These are phyloP conservation scores for Lepiota venenata DNA, from an alignment of 768 basidiomycete genomes.

Conservation along the genomic window DNA sequence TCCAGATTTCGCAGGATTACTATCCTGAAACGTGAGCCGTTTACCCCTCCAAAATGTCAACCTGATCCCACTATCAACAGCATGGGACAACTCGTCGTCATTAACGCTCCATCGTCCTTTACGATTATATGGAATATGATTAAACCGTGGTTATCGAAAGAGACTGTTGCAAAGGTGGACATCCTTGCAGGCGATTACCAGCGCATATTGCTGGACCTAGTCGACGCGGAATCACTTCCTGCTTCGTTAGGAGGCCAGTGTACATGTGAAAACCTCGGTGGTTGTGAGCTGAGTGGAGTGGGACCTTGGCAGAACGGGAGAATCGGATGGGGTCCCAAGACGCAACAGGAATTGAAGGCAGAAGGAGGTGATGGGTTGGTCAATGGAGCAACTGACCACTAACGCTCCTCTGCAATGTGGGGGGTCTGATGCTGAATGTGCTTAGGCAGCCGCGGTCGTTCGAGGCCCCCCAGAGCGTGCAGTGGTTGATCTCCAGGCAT, in stretches of 20 bases:
- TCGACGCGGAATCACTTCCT: constrained; percentile 66
- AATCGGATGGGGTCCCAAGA: constrained; percentile 43
- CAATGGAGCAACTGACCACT: neutral
- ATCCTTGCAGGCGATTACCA: constrained; percentile 63
- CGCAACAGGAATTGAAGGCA: constrained; percentile 2
- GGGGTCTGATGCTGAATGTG: neutral
- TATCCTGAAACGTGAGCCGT: constrained; percentile 63
- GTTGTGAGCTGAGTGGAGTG: constrained; percentile 59
- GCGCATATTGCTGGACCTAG: constrained; percentile 49
- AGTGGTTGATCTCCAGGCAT: neutral
- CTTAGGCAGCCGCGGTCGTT: too few species aligned
- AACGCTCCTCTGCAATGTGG: neutral
- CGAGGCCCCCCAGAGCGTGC: too few species aligned
- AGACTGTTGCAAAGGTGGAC: constrained; percentile 65
- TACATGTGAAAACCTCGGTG: constrained; percentile 49
- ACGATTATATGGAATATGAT: constrained; percentile 68
- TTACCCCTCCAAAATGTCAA: neutral
- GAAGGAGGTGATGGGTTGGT: neutral
- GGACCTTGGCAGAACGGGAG: constrained; percentile 73
- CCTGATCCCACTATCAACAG: constrained; percentile 28
- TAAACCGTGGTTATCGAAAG: constrained; percentile 71
- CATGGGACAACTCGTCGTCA: constrained; percentile 68
- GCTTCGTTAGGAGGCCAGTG: constrained; percentile 61
- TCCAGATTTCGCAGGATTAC: constrained; percentile 78
- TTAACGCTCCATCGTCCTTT: constrained; percentile 74